Conservation (phyloP, 2,329 filamentous ascomycete genomes). For the Balansia obtecta region DNA sequence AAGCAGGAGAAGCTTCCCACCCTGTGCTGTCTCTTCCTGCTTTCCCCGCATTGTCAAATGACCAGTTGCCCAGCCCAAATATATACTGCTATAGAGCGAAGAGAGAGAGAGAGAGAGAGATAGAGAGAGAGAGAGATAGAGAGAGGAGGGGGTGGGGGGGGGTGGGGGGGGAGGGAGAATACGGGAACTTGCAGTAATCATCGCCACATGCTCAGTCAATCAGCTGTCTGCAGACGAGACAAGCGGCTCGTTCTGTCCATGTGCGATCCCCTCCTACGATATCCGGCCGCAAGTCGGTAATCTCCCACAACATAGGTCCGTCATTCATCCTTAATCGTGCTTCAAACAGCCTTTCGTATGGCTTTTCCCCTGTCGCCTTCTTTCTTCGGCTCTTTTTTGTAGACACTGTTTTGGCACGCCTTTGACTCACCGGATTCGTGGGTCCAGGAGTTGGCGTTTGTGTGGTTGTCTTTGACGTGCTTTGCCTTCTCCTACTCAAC, state of each 20-base stretch:
- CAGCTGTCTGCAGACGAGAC: conserved; percentile 35
- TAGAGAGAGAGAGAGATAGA: too few relatives aligned
- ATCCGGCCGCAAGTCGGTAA: conserved; percentile 36
- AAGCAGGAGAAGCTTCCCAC: neutral
- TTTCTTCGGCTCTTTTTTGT: conserved; percentile 27
- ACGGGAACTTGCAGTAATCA: neutral
- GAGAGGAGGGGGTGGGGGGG: too few relatives aligned
- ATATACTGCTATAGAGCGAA: neutral
- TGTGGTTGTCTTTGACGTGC: conserved; percentile 17
- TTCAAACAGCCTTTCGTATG: conserved; percentile 40
- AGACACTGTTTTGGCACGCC: conserved; percentile 14
- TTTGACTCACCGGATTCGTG: conserved; percentile 12
- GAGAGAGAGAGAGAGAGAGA: too few relatives aligned
- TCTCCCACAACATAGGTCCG: conserved; percentile 36
- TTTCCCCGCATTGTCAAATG: too few relatives aligned
- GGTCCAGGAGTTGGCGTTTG: conserved; percentile 20
- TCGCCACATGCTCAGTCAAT: conserved; percentile 21
- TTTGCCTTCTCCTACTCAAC: conserved; percentile 22
- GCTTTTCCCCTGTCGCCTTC: conserved; percentile 25
- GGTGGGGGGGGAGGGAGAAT: too few relatives aligned
- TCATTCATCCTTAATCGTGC: conserved; percentile 34
- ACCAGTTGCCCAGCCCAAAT: neutral
- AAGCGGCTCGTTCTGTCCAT: conserved; percentile 39
- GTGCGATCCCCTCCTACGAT: conserved; percentile 36
- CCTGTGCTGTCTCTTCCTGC: neutral